Base-by-base conservation (phyloP, 306 rosid genomes). In the Ormosia emarginata region DNA sequence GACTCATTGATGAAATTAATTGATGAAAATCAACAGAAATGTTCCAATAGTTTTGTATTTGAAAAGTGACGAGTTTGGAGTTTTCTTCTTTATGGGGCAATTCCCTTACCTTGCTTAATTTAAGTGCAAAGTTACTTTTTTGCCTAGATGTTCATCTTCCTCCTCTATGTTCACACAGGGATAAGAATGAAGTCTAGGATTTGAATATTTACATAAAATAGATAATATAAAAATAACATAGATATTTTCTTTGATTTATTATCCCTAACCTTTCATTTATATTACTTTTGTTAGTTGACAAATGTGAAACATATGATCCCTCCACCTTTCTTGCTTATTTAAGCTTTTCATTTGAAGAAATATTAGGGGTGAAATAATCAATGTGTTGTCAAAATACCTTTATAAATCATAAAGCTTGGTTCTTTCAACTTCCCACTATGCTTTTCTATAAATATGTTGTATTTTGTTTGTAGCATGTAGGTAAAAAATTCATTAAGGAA, bases 401-500 rank as follows among this genome's bases (percentile, higher is more conserved):
- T n/a, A n/a, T n/a, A n/a, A n/a, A n/a, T 49, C 15, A 47, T 52
- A 13, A 47, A 52, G 32, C 13, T 7, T 3, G n/a, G 13, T 29
- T 44, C 18, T 30, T 47, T n/a, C 14, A n/a, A 50, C 49, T 65
- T 52, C n/a, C 40, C 59, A 32, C 8, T 37, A 13, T 71, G 5
- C 34, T 17, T 34, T 58, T 7, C 43, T 7, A 2, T 74, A 18
- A 33, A 32, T 77, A 32, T 39, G 61, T 9, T 74, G 68, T 71
- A 43, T 7, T 67, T 65, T 49, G 17, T 74, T 2, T n/a, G n/a
- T n/a, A n/a, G n/a, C n/a, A n/a, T 67, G 68, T 70, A 91, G 96
- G 96, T 81, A 93, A 90, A 80, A 91, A 90, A 82, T 92, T 91
- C 50, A 81, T 85, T 67, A 90, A 92, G 47, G 88, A 85, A 83